Evolutionary conservation across 106 monocot genomes (phyloP), one percentile per base, ranked within the genome.

Genomic region (Posidonia australis): DNA sequence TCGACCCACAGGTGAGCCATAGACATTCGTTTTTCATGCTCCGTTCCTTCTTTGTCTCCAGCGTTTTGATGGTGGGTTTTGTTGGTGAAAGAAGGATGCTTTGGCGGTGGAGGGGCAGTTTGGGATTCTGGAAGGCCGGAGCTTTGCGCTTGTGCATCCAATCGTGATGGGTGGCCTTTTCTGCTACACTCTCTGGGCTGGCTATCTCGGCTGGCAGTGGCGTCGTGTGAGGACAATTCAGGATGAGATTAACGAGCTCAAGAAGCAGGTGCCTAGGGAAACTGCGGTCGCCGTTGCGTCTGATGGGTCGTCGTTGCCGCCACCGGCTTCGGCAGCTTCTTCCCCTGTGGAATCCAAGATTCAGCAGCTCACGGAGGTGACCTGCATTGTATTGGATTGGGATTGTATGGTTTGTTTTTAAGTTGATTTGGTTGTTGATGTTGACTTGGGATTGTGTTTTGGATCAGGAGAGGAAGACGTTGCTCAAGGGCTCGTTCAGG

Each of bases 151-250:
- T 27, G 46, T 89, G n/a, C 93, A 94, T 66, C 93, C 93, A 28
- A 14, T 81, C 26, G 86, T 78, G 47, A 94, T 94, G 93, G 77
- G 81, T 0, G 43, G 89, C 27, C 79, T 94, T 70, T 94, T 89
- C 75, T 57, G 75, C 17, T 94, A 82, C 71, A 89, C 93, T 10
- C 76, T 93, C 2, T 89, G 79, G 77, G 74, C 89, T 10, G 93
- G 86, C 0, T 94, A 94, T 55, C 72, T 94, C 0, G 89, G 93
- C 9, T 94, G 93, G 93, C 93, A 94, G 26, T 94, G 93, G 89
- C 89, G 93, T 36, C 78, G 93, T 19, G 84, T 89, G 13, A 67
- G 89, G 20, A 94, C 93, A 59, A 77, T 86, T 54, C 86, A 89
- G 69, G 78, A 86, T 21, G 93, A 93, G 66, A 82, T 93, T 75